phyloP scores from a whole-genome alignment of 2,329 filamentous ascomycete genomes.

The Aaosphaeria pasadenensis region DNA sequence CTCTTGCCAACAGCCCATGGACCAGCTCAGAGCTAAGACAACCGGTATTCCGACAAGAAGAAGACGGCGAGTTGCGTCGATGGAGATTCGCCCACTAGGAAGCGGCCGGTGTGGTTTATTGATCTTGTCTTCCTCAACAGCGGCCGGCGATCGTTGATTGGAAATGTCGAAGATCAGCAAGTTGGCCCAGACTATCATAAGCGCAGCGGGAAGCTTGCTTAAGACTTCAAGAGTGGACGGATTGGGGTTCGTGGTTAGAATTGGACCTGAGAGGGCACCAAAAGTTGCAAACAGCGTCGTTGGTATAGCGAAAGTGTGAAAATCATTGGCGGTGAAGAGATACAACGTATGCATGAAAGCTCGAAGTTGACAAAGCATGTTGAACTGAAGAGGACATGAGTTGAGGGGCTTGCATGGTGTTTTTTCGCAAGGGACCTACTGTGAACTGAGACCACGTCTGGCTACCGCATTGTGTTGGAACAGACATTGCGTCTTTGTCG shows the following conservation, averaged over 20 bases:
- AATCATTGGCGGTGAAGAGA: slow-evolving; percentile 2
- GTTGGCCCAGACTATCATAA: slow-evolving; percentile 25
- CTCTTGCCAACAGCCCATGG: slow-evolving; percentile 11
- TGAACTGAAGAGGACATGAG: no score
- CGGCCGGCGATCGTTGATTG: slow-evolving; percentile 21
- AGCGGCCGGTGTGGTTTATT: slow-evolving; percentile 36
- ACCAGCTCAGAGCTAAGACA: slow-evolving; percentile 7
- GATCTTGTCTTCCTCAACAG: slow-evolving; percentile 22
- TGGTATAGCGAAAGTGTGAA: slow-evolving; percentile 3
- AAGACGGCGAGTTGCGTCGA: slow-evolving; percentile 10
- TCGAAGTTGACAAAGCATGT: not conserved
- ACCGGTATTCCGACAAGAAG: slow-evolving; percentile 6
- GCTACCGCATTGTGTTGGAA: not conserved
- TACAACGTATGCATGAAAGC: not conserved
- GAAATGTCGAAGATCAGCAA: slow-evolving; percentile 25
- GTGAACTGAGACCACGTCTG: not conserved
- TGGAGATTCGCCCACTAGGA: slow-evolving; percentile 16
- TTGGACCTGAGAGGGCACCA: slow-evolving; percentile 7
- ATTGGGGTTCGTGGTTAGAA: slow-evolving; percentile 3
- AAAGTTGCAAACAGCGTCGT: slow-evolving; percentile 2
- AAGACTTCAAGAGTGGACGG: slow-evolving; percentile 1
- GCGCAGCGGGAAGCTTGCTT: not conserved
- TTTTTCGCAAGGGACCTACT: not conserved
- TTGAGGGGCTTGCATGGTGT: not conserved
- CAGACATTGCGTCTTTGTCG: not conserved